Evolutionary conservation across 345 rosid species (phyloP).

Genomic region (Aegle marmelos): DNA sequence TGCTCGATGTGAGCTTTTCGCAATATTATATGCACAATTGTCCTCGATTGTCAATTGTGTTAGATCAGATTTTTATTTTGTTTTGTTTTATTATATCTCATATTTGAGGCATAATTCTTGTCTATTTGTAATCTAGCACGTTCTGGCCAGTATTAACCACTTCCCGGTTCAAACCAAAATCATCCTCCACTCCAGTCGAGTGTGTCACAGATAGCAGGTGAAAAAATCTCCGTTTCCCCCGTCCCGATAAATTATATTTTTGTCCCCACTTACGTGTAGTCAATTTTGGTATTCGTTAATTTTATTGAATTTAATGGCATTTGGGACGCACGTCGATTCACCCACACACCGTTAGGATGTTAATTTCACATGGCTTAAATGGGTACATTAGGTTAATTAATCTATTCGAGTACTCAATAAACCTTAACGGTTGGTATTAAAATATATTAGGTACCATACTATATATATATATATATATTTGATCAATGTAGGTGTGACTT

Average conservation of each 20-base stretch:
- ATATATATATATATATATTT: no score
- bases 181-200: neutral
- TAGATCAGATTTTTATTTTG: neutral
- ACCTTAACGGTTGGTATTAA: no score
- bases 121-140: slow-evolving; percentile 4
- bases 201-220: neutral
- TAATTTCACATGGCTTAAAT: neutral
- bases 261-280: neutral
- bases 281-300: neutral
- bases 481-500: no score
- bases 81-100: neutral
- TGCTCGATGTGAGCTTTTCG: neutral
- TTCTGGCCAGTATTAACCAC: neutral
- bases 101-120: neutral
- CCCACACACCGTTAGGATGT: neutral
- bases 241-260: neutral
- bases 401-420: no score
- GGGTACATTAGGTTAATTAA: no score
- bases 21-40: neutral
- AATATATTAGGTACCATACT: no score
- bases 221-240: neutral
- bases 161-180: neutral
- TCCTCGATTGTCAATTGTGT: neutral
- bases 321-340: neutral
- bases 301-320: neutral